Percentiles rank a stretch among this genome's conserved stretches.
phyloP scores from a whole-genome alignment of 2,329 filamentous ascomycete genomes.

The Cyphellophora europaea region DNA sequence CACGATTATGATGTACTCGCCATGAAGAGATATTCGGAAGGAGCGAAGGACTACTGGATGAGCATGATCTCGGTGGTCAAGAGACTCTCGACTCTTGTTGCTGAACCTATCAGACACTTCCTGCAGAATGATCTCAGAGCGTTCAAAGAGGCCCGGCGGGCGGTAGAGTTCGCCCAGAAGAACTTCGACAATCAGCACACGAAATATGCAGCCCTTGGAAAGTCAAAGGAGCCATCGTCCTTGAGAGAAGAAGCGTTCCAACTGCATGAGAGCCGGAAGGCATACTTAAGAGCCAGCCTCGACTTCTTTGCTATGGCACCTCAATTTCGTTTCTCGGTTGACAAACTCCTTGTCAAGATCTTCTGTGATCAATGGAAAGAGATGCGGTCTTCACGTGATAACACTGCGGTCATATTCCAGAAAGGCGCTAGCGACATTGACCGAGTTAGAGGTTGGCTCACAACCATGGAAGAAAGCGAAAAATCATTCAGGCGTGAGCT shows the following conservation, averaged over 20 bases:
- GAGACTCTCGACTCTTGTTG: constrained; percentile 64
- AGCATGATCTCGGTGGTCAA: constrained; percentile 64
- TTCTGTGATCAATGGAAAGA: constrained; percentile 85
- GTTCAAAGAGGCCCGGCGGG: constrained; percentile 75
- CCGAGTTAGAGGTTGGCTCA: constrained; percentile 82
- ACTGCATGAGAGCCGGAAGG: constrained; percentile 82
- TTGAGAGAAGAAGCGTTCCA: constrained; percentile 92
- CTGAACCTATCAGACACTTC: constrained; percentile 75
- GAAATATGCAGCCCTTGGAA: constrained; percentile 75
- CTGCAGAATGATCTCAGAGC: constrained; percentile 67
- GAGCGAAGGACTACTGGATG: constrained; percentile 79
- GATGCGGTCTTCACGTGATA: constrained; percentile 63
- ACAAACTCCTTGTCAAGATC: constrained; percentile 75
- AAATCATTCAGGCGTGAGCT: constrained; percentile 73
- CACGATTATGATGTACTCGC: constrained; percentile 91
- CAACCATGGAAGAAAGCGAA: constrained; percentile 89
- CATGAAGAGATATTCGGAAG: constrained; percentile 75
- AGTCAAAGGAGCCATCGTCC: constrained; percentile 86
- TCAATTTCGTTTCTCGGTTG: constrained; percentile 72
- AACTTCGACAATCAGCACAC: constrained; percentile 72
- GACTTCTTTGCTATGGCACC: constrained; percentile 86
- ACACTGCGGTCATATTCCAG: constrained; percentile 50
- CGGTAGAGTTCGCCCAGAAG: constrained; percentile 71
- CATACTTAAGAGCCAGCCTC: constrained; percentile 84
- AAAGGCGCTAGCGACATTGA: constrained; percentile 76